These are phyloP conservation scores for Trichoderma gracile DNA, from an alignment of 2,329 filamentous ascomycete species.

Conservation along the genomic window DNA sequence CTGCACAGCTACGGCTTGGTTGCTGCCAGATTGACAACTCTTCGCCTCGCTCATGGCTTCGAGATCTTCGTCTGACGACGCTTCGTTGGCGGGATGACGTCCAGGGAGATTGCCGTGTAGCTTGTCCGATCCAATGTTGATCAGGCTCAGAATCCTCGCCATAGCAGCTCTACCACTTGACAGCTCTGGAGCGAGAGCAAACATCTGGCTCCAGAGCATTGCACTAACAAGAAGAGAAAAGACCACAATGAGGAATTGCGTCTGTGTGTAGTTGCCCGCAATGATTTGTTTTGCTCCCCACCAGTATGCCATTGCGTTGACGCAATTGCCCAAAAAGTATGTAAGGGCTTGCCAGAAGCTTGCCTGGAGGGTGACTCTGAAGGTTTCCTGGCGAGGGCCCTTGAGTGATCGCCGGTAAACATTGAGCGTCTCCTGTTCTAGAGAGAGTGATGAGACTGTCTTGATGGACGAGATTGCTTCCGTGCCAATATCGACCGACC, in stretches of 20 bases:
- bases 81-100: too few relatives aligned
- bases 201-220: constrained; percentile 63
- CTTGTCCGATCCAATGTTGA: constrained; percentile 28
- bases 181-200: constrained; percentile 64
- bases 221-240: constrained; percentile 63
- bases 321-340: constrained; percentile 54
- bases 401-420: constrained; percentile 43
- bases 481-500: constrained; percentile 60
- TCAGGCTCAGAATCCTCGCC: constrained; percentile 45
- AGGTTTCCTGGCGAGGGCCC: constrained; percentile 46
- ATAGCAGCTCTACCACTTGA: constrained; percentile 57
- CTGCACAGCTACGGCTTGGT: constrained; percentile 54
- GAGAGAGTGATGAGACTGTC: constrained; percentile 56
- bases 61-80: not conserved
- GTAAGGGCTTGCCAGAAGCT: constrained; percentile 52
- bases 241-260: constrained; percentile 64
- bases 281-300: constrained; percentile 65
- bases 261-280: constrained; percentile 54
- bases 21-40: not conserved
- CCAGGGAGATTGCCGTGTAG: not conserved
- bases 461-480: constrained; percentile 63
- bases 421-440: constrained; percentile 39
- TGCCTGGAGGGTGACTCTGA: constrained; percentile 32
- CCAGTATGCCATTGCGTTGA: constrained; percentile 67
- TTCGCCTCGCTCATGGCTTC: not conserved